Evolutionary conservation across 257 asterid genomes (phyloP), one percentile per base, ranked within the genome.

Genomic region (Osmanthus fragrans): DNA sequence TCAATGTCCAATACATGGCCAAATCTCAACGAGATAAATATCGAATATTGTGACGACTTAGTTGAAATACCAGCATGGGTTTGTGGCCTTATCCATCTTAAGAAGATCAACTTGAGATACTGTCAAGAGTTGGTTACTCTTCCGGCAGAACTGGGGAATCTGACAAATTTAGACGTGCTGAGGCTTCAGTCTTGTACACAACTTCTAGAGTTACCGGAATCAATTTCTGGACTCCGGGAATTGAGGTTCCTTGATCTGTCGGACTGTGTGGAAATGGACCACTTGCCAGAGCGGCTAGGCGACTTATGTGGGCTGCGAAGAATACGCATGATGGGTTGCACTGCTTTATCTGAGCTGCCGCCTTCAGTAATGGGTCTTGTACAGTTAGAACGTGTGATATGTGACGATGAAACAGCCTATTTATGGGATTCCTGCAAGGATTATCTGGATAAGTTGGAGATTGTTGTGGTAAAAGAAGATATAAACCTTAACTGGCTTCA

Each of bases 401-500:
- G 88, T 34, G 83, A 82, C 32, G 84, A 85, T 71, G 84, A 85
- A 30, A 82, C 73, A 13, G 56, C 82, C n/a, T 65, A 11, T 5
- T n/a, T 30, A 11, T 85, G 86, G 88, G 63, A 70, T 0, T 6
- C 10, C 3, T 71, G 51, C 21, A 51, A 32, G 16, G 49, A 34
- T 18, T 15, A 63, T 56, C 37, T 74, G 75, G 80, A 36, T 75
- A 74, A 70, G 56, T 13, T 85, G 78, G 29, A 75, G 40, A 76
- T 85, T 54, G 39, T 32, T 12, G 82, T 82, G 65, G 27, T 66
- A 33, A 80, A 73, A 39, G 85, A 82, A 54, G 82, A 82, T 29
- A 21, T 73, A 40, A 82, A 81, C 76, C 77, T 85, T 66, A 79
- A 75, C 64, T 84, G 84, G 88, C 88, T 85, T 67, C 85, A 81